Conservation (phyloP, 176 grass and related monocot species). For the Alloteropsis semialata region DNA sequence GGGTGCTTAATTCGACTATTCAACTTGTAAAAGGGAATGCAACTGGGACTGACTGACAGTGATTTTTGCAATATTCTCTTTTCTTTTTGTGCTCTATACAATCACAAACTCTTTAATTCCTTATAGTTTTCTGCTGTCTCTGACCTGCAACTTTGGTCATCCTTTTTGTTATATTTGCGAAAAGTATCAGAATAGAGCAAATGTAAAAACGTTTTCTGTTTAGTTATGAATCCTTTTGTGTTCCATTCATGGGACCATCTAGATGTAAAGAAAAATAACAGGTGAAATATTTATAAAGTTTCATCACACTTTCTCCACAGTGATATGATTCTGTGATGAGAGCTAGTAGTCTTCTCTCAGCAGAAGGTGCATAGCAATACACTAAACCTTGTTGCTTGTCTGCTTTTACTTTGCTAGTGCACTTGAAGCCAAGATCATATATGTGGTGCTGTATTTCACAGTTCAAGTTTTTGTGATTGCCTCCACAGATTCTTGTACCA, state of each 20-base stretch:
- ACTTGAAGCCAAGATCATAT: background rate
- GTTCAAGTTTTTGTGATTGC: background rate
- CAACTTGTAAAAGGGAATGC: background rate
- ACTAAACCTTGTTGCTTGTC: background rate
- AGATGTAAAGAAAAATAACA: background rate
- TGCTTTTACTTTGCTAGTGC: background rate
- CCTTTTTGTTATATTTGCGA: background rate
- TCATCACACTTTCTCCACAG: background rate
- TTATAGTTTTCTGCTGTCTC: background rate
- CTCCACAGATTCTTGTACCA: slow-evolving; percentile 67
- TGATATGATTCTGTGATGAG: background rate
- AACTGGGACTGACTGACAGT: background rate
- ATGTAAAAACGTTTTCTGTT: background rate
- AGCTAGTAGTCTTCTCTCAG: background rate
- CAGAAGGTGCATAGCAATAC: background rate
- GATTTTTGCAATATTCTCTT: background rate
- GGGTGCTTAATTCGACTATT: background rate
- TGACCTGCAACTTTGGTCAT: background rate
- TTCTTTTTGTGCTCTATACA: background rate
- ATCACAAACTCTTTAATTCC: background rate
- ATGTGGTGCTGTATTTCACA: background rate
- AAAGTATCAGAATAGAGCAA: background rate
- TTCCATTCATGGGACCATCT: background rate
- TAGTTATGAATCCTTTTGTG: background rate
- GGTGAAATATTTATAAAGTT: background rate